These are phyloP conservation scores for Lactifluus subvellereus DNA, from an alignment of 768 basidiomycete genomes.

Conservation along the genomic window DNA sequence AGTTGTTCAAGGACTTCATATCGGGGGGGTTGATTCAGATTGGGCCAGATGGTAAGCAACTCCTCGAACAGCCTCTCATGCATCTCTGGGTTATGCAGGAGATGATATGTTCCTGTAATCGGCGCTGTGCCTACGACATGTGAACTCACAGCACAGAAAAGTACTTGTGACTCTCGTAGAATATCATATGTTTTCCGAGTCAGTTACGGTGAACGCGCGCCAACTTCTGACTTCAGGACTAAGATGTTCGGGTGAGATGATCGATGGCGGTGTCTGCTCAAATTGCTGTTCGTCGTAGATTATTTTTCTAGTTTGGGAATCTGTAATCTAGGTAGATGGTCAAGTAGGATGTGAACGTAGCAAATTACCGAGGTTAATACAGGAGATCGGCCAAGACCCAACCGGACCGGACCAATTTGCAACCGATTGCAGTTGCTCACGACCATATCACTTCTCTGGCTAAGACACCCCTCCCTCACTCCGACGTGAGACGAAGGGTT, in stretches of 20 bases:
- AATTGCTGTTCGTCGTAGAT: no score
- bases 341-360: no score
- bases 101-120: conserved; percentile 1
- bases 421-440: no score
- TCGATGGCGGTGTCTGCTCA: no score
- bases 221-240: background rate
- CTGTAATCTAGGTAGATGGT: no score
- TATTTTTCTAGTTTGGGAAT: no score
- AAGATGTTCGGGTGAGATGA: background rate
- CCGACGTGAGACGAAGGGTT: no score
- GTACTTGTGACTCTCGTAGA: conserved; percentile 2
- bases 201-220: background rate
- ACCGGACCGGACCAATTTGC: no score
- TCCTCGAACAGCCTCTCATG: background rate
- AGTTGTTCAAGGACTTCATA: conserved; percentile 2
- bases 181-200: background rate
- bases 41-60: background rate
- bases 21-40: background rate
- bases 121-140: background rate
- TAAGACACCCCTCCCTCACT: no score
- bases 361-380: no score
- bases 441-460: no score
- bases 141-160: background rate
- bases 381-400: no score
- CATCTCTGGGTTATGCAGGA: conserved; percentile 1